Evolutionary conservation across 768 basidiomycete genomes (phyloP).

Genomic region (Psilocybe sp.): DNA sequence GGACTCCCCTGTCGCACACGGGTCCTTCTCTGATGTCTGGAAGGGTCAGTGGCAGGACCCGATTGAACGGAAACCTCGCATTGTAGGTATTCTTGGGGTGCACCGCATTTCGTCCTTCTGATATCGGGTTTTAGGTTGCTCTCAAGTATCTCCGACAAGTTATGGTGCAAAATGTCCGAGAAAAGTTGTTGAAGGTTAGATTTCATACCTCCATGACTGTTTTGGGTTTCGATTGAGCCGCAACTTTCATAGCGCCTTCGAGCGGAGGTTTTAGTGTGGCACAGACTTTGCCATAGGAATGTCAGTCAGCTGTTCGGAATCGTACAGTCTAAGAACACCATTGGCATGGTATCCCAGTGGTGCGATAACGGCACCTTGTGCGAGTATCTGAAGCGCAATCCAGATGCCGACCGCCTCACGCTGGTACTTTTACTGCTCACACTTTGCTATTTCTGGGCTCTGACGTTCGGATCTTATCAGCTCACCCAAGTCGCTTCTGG

Average conservation of each 20-base stretch:
- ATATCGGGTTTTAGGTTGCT: slow-evolving; percentile 40
- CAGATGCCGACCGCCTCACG: slow-evolving; percentile 38
- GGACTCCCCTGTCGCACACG: slow-evolving; percentile 45
- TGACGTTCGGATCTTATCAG: slow-evolving; percentile 23
- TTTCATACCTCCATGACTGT: neutral
- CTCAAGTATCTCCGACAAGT: slow-evolving; percentile 54
- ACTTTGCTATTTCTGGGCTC: neutral
- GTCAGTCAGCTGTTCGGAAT: slow-evolving; percentile 56
- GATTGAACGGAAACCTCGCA: slow-evolving; percentile 33
- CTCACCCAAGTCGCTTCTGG: slow-evolving; percentile 55
- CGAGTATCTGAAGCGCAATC: slow-evolving; percentile 43
- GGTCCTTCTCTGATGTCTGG: slow-evolving; percentile 63
- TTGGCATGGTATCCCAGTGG: slow-evolving; percentile 68
- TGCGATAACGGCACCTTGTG: slow-evolving; percentile 56
- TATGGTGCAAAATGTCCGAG: slow-evolving; percentile 48
- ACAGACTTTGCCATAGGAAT: slow-evolving; percentile 53
- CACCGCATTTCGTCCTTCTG: neutral
- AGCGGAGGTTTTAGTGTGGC: slow-evolving; percentile 57
- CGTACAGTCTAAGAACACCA: slow-evolving; percentile 43
- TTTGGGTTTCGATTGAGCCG: neutral
- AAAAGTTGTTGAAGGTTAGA: slow-evolving; percentile 49
- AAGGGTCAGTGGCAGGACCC: slow-evolving; percentile 53
- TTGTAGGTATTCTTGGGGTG: slow-evolving; percentile 21
- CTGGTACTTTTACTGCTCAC: slow-evolving; percentile 34
- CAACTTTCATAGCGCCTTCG: slow-evolving; percentile 43